A percentile compares a stretch with the other conserved stretches of the same genome.
Evolutionary conservation across 2,329 filamentous ascomycete genomes (phyloP).

Genomic region (Pestalotiopsis sp.): DNA sequence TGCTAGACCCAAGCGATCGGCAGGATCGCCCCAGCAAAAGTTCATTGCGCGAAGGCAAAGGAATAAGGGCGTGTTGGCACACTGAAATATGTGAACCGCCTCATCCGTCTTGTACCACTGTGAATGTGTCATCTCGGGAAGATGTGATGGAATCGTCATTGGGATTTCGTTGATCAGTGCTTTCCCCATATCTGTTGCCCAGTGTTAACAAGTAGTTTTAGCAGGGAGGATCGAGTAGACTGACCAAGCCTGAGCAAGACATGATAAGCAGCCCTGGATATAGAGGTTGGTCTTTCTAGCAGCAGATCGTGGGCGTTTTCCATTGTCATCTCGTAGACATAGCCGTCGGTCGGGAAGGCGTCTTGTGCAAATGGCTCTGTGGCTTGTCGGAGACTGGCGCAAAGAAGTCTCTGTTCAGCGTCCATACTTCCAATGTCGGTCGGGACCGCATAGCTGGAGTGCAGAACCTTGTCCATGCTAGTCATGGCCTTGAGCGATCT

Average conservation of each 20-base stretch:
- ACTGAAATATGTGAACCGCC: conserved; percentile 18
- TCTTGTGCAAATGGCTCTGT: not conserved
- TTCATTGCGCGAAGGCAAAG: conserved; percentile 38
- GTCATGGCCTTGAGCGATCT: not conserved
- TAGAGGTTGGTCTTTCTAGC: not conserved
- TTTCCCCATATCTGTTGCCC: conserved; percentile 4
- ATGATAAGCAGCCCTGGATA: not conserved
- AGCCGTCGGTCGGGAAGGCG: not conserved
- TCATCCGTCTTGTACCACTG: conserved; percentile 16
- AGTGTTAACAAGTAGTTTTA: not conserved
- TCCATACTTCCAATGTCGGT: not conserved
- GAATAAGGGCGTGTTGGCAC: conserved; percentile 28
- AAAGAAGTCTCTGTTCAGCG: not conserved
- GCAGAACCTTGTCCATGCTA: not conserved
- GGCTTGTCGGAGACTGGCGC: not conserved
- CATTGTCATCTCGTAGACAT: not conserved
- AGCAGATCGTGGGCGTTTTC: not conserved
- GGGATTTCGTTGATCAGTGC: conserved; percentile 13
- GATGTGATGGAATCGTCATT: not conserved
- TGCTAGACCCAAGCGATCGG: conserved; percentile 17
- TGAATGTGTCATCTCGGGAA: conserved; percentile 9
- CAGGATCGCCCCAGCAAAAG: conserved; percentile 26
- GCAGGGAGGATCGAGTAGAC: not conserved
- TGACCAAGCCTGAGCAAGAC: conserved; percentile 11
- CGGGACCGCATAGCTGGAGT: too few species aligned